Conservation (phyloP, 306 rosid genomes). For the Prunus mongolica region DNA sequence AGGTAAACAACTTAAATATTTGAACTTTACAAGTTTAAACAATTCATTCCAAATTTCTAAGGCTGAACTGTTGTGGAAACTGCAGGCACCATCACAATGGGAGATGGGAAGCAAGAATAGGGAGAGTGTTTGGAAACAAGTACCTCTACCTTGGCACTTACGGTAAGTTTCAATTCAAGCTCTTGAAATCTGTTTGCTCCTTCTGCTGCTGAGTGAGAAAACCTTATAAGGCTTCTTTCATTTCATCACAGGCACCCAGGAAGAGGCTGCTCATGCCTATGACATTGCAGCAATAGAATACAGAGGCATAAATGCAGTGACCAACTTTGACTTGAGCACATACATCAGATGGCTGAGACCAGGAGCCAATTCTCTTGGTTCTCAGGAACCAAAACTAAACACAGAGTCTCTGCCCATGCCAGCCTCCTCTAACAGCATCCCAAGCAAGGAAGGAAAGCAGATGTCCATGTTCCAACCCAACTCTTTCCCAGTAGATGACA, state of each 20-base stretch:
- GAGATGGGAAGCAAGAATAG: constrained; percentile 58
- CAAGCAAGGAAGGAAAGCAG: constrained; percentile 24
- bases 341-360: constrained; percentile 48
- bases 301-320: constrained; percentile 45
- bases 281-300: constrained; percentile 49
- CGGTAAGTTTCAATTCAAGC: constrained; percentile 17
- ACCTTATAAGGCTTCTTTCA: neutral
- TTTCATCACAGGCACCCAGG: constrained; percentile 39
- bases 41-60: neutral
- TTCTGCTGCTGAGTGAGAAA: neutral
- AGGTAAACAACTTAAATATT: constrained; percentile 12
- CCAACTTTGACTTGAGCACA: constrained; percentile 45
- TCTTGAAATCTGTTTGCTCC: neutral
- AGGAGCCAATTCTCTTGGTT: constrained; percentile 28
- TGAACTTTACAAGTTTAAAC: neutral
- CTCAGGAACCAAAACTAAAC: constrained; percentile 34
- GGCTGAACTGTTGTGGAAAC: constrained; percentile 15
- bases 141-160: constrained; percentile 48
- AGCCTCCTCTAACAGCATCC: constrained; percentile 23
- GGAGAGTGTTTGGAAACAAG: constrained; percentile 50
- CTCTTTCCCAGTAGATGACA: constrained; percentile 25
- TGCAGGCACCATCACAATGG: constrained; percentile 49
- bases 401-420: constrained; percentile 10
- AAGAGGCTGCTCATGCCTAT: constrained; percentile 51
- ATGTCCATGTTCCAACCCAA: constrained; percentile 25